Base-by-base conservation (phyloP, 257 asterid species). In the Cynanchum wilfordii region DNA sequence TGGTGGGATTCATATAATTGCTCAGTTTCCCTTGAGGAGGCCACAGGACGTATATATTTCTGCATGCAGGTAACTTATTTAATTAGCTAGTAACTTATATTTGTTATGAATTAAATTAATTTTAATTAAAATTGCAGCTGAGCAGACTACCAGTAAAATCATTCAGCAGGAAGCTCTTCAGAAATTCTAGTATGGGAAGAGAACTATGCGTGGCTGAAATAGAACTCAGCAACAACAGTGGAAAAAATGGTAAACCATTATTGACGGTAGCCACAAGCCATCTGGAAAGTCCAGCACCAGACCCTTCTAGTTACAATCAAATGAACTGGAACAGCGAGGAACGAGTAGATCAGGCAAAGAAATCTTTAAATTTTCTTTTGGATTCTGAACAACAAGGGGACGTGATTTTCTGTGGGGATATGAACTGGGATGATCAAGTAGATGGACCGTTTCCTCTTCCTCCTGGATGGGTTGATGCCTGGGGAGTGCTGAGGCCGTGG, bases 331-430 rank as follows among this genome's bases (percentile, higher is more conserved):
- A 69, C 73, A 69, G 62, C 62, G 49, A 49, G 29, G 27, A 25
- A 50, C 29, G 73, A 2, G 62, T 69, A 27, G 63, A 27, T 16
- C 73, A 69, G 25, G 73, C 73, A 8, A 69, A 69, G 19, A n/a
- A 69, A 17, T 16, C 73, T 15, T 2, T 69, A 0, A 69, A 50
- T 3, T 19, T 27, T 29, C 73, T 69, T 29, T 49, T 50, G 25
- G 52, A 19, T 33, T 3, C 2, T 30, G 1, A 5, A 27, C 47
- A 42, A 17, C 47, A 42, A 42, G 47, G 47, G 11, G 52, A 69
- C 17, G 73, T 69, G 73, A 69, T 69, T 54, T 69, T 69, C 73
- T 69, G 73, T 15, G 73, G 73, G 0, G 73, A 69, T 15, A 69
- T 69, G 73, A 69, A 69, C 33, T 69, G 73, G 73, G 63, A 69